Evolutionary conservation across 1,284 basidiomycete species (phyloP).

Genomic region (Heterobasidion annosum): DNA sequence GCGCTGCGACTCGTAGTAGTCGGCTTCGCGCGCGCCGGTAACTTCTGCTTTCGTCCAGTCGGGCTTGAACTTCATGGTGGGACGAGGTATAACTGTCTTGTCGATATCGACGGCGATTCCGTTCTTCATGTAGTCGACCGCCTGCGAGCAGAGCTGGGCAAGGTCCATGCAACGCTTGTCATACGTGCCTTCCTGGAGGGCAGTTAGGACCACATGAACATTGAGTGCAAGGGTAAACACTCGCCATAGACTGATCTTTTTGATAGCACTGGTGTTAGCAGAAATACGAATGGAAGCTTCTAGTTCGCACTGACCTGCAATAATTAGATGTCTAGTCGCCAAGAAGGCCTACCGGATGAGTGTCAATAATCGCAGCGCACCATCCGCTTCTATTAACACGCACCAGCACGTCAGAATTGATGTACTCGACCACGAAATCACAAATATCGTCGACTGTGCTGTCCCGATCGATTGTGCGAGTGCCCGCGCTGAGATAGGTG

Average conservation of each 20-base stretch:
- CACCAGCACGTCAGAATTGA: conserved; percentile 71
- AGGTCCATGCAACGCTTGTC: conserved; percentile 56
- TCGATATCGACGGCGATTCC: conserved; percentile 56
- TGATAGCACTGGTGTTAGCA: neutral
- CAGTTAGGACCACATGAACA: neutral
- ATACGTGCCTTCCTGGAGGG: conserved; percentile 48
- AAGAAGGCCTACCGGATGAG: conserved; percentile 44
- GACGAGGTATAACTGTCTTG: conserved; percentile 32
- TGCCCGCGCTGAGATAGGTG: conserved; percentile 33
- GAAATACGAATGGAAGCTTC: neutral
- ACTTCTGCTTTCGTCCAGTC: conserved; percentile 72
- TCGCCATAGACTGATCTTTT: conserved; percentile 58
- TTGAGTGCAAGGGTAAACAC: conserved; percentile 1
- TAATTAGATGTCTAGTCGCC: conserved; percentile 58
- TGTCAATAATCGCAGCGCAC: neutral
- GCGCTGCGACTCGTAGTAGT: conserved; percentile 62
- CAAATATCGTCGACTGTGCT: conserved; percentile 69
- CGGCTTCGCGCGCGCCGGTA: conserved; percentile 40
- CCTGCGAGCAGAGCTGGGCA: conserved; percentile 56
- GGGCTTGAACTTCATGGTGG: conserved; percentile 57
- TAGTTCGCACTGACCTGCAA: conserved; percentile 45
- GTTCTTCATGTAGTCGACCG: conserved; percentile 69
- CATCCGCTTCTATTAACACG: conserved; percentile 7
- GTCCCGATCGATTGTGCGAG: conserved; percentile 26
- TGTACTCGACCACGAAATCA: conserved; percentile 78